phyloP scores from a whole-genome alignment of 2,329 filamentous ascomycete species.

The Nigrospora sphaerica region DNA sequence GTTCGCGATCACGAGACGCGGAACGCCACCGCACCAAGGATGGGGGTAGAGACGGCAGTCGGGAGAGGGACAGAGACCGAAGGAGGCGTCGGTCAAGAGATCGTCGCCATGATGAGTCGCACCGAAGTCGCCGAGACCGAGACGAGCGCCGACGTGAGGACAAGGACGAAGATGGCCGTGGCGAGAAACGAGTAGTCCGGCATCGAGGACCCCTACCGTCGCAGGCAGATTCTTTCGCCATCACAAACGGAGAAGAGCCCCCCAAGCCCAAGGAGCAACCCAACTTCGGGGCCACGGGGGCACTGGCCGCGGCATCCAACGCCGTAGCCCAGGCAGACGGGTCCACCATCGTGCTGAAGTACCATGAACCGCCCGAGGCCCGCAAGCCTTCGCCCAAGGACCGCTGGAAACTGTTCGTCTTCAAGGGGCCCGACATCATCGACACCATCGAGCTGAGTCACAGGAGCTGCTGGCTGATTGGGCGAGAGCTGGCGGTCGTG shows the following conservation, averaged over 20 bases:
- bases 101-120: constrained; percentile 3
- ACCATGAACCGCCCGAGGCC: constrained; percentile 90
- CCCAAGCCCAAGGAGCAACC: constrained; percentile 73
- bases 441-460: constrained; percentile 72
- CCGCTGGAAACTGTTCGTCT: constrained; percentile 85
- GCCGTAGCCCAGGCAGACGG: constrained; percentile 63
- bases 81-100: constrained; percentile 4
- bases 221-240: constrained; percentile 52
- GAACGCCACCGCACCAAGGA: constrained; percentile 18
- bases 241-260: constrained; percentile 41
- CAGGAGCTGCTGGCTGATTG: constrained; percentile 86
- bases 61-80: constrained; percentile 14
- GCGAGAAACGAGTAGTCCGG: constrained; percentile 22
- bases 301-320: constrained; percentile 84
- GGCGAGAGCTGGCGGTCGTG: constrained; percentile 71
- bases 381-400: constrained; percentile 76
- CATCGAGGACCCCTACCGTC: constrained; percentile 49
- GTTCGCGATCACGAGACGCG: constrained; percentile 13
- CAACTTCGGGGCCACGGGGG: constrained; percentile 75
- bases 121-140: constrained; percentile 12
- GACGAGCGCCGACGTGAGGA: constrained; percentile 10
- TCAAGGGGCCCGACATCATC: constrained; percentile 74
- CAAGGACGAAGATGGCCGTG: constrained; percentile 7
- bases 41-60: constrained; percentile 22
- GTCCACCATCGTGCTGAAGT: constrained; percentile 77